A percentile compares a stretch with the other conserved stretches of the same genome.
Conservation (phyloP, 2,329 filamentous ascomycete species). For the Aspergillus candidus region DNA sequence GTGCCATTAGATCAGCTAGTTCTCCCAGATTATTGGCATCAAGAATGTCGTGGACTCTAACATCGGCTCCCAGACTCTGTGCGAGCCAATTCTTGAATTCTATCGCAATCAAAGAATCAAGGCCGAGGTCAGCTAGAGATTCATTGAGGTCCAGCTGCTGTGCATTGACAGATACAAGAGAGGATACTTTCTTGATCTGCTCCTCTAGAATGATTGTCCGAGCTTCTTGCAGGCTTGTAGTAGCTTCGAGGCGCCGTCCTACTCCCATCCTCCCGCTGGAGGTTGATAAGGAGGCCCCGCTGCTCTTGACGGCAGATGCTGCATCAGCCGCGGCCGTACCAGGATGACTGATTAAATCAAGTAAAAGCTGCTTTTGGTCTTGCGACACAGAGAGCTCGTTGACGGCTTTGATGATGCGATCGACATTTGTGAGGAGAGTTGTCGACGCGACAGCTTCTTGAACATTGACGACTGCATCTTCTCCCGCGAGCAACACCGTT, state of each 20-base stretch:
- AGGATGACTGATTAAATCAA: background rate
- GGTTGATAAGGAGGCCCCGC: no score
- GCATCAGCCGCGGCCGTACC: background rate
- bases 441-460: background rate
- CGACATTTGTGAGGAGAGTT: background rate
- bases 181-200: conserved; percentile 1
- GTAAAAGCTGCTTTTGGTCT: background rate
- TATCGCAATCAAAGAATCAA: conserved; percentile 2
- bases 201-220: background rate
- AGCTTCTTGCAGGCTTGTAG: background rate
- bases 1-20: background rate
- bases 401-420: background rate
- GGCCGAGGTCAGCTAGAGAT: background rate
- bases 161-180: background rate
- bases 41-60: background rate
- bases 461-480: no score
- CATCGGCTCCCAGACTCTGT: background rate
- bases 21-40: background rate
- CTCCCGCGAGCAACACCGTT: no score
- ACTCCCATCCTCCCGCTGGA: background rate
- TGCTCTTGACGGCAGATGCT: no score
- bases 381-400: background rate
- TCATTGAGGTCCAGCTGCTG: background rate
- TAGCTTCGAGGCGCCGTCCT: background rate
- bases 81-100: conserved; percentile 6